Base-by-base conservation (phyloP, 495 filamentous ascomycete genomes). In the Podospora tetraspora region DNA sequence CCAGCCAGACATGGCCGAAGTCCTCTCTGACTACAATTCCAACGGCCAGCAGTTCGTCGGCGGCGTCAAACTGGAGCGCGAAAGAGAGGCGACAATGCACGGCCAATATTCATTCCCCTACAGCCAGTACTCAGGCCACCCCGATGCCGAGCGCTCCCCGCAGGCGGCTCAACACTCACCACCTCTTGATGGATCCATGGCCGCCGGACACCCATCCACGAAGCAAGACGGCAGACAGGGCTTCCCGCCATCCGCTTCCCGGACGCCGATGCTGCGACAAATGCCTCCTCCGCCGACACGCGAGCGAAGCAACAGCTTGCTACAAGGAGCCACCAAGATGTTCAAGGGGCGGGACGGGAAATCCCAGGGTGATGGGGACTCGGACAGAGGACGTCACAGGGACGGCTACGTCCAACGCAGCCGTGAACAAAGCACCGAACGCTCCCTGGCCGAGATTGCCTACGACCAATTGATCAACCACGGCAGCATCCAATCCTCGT, bases 191-290 rank as follows among this genome's bases (percentile, higher is more conserved):
- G 70, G 70, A 11, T 70, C 66, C 23, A 59, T 29, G 19, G 12
- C 56, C 4, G 3, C 12, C 10, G 23, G 12, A 0, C 16, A 62
- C 22, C 27, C 66, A 16, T 23, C 68, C 3, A 23, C 68, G 1
- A 71, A 34, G 23, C 57, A 68, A 2, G 74, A 71, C 0, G 43
- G 1, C 22, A 57, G 70, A 22, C 63, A 77, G 56, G 65, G 52
- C 2, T 77, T 73, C 29, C 77, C 77, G 9, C 77, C 77, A 9
- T 78, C 76, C 0, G 72, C 77, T 25, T 79, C 77, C 10, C 75
- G 73, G 52, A 79, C 74, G 8, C 75, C 76, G 3, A 74, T 69
- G 71, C 65, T 77, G 21, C 73, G 76, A n/a, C 72, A 74, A 16
- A 70, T 65, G 57, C 62, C 75, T 7, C 70, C 70, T 9, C 68